Evolutionary conservation across 441 rosid species (phyloP).

Genomic region (Populus tomentosa): DNA sequence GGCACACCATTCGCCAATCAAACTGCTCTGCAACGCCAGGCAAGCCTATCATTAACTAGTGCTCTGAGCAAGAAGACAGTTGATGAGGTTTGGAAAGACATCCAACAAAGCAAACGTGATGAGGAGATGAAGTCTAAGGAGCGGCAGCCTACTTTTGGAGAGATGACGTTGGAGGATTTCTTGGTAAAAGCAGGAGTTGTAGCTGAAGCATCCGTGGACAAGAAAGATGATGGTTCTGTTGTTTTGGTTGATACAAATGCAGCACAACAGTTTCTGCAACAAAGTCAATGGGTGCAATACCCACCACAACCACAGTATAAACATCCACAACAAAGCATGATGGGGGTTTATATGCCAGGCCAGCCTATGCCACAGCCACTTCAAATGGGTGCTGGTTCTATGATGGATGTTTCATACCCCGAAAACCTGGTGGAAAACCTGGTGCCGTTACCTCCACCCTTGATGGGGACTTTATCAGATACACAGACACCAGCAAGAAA

Average conservation of each 20-base stretch:
- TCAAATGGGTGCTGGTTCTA: constrained; percentile 39
- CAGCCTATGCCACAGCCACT: constrained; percentile 49
- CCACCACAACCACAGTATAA: constrained; percentile 59
- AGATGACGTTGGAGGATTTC: constrained; percentile 93
- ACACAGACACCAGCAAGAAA: constrained; percentile 76
- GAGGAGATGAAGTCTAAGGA: constrained; percentile 54
- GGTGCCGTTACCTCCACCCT: constrained; percentile 53
- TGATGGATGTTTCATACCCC: constrained; percentile 67
- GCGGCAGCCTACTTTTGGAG: constrained; percentile 77
- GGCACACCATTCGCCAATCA: constrained; percentile 32
- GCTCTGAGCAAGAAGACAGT: constrained; percentile 75
- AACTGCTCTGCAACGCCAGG: constrained; percentile 50
- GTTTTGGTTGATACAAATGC: constrained; percentile 36
- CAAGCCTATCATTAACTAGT: constrained; percentile 49
- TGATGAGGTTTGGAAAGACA: constrained; percentile 83
- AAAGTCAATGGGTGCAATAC: constrained; percentile 80
- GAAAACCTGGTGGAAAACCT: constrained; percentile 75
- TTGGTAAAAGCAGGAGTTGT: constrained; percentile 80
- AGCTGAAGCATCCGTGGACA: constrained; percentile 49
- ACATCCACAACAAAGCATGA: constrained; percentile 67
- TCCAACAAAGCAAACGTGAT: constrained; percentile 51
- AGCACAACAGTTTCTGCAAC: constrained; percentile 48
- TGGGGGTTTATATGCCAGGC: constrained; percentile 53
- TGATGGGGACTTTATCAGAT: constrained; percentile 79
- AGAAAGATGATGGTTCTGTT: constrained; percentile 29